Base-by-base conservation (phyloP, 805 yeast genomes). In the Wickerhamiella sergipiensis region DNA sequence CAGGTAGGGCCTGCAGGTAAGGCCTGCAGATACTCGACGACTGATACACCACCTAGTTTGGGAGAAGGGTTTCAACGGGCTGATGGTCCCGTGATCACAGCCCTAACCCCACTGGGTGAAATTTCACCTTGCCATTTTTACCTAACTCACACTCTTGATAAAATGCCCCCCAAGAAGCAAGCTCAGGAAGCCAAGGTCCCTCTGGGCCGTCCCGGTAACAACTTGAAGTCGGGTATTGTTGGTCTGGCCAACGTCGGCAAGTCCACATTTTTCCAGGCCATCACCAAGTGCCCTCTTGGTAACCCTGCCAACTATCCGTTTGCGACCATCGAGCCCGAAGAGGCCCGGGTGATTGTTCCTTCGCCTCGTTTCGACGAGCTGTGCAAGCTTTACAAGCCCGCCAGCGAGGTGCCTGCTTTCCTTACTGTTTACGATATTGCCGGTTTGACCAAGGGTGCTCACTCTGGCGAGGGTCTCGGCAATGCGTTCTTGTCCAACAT, bases 271-370 rank as follows among this genome's bases (percentile, higher is more conserved):
- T 90, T 90, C 79, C 97, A 92, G 71, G 95, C 96, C 51, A 84
- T 92, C 64, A 90, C 97, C 51, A 80, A 82, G 70, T 86, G 89
- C 59, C 87, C 89, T 46, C 73, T 92, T 59, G 97, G 98, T 56
- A 88, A 77, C 72, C 97, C 98, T 51, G 98, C 97, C 53, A 90
- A 90, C 69, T 90, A 89, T 68, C 98, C 98, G 23, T 90, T 87
- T 67, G 98, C 98, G 43, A 90, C 98, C 51, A 87, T 87, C 66
- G 96, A 90, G 61, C 97, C 98, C 50, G 97, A 92, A 72, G 96
- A 90, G 73, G 96, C 97, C 46, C 80, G 95, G 67, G 95, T 90
- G 50, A 79, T 81, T 58, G 97, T 92, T 54, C 96, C 96, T 61
- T 85, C 95, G 54, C 78, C 83, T 55, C 80, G 95, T 67, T 80